Percentiles rank a stretch among this genome's conserved stretches.
Evolutionary conservation across 208 protist genomes (phyloP).

Genomic region (Trypanosoma brucei): DNA sequence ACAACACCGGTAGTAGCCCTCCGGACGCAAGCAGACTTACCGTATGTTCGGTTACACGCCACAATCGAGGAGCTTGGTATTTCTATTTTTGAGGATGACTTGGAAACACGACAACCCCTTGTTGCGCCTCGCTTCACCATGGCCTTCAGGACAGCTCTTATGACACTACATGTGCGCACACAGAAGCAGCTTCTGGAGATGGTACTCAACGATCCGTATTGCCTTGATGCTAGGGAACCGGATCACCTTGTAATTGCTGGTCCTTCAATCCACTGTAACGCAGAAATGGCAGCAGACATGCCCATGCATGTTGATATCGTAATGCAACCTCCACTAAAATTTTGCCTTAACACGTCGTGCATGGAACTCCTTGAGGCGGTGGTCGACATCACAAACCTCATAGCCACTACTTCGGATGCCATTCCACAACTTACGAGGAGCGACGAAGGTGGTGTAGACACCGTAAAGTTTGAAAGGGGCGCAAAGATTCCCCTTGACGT

Average conservation of each 20-base stretch:
- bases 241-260: slow-evolving; percentile 44
- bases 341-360: slow-evolving; percentile 64
- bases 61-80: slow-evolving; percentile 56
- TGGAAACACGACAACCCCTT: slow-evolving; percentile 24
- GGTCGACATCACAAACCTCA: slow-evolving; percentile 76
- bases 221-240: slow-evolving; percentile 36
- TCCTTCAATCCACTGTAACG: slow-evolving; percentile 29
- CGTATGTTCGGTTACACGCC: slow-evolving; percentile 56
- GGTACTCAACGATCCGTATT: slow-evolving; percentile 42
- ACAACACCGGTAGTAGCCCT: neutral
- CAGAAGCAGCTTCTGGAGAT: slow-evolving; percentile 42
- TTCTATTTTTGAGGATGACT: slow-evolving; percentile 67
- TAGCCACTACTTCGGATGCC: slow-evolving; percentile 33
- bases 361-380: slow-evolving; percentile 71
- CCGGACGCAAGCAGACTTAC: slow-evolving; percentile 25
- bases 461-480: neutral
- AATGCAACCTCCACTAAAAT: slow-evolving; percentile 30
- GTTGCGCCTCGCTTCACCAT: slow-evolving; percentile 43
- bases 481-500: neutral
- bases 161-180: slow-evolving; percentile 57
- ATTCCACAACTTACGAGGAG: neutral
- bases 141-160: slow-evolving; percentile 41
- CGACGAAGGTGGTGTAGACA: neutral
- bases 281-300: slow-evolving; percentile 31
- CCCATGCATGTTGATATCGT: slow-evolving; percentile 38